A percentile compares a stretch with the other conserved stretches of the same genome.
phyloP scores from a whole-genome alignment of 2,329 filamentous ascomycete genomes.

The Monilinia laxa region DNA sequence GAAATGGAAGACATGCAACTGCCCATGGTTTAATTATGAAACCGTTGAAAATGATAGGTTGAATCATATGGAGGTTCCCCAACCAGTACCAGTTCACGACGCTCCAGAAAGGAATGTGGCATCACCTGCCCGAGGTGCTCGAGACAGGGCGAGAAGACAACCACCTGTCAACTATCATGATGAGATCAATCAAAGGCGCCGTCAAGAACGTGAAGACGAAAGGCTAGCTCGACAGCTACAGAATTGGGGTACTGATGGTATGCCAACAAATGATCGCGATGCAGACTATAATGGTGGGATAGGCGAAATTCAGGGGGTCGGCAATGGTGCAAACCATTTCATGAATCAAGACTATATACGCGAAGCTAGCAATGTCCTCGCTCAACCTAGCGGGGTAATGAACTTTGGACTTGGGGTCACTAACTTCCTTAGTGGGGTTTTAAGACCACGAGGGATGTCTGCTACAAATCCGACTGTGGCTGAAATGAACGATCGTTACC shows the following conservation, averaged over 20 bases:
- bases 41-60: conserved; percentile 53
- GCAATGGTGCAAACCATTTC: conserved; percentile 56
- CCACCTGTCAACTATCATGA: conserved; percentile 39
- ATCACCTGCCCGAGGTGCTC: conserved; percentile 34
- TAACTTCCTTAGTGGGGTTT: conserved; percentile 38
- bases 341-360: conserved; percentile 59
- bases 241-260: conserved; percentile 41
- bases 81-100: conserved; percentile 16
- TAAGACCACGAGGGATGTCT: conserved; percentile 30
- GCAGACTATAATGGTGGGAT: conserved; percentile 46
- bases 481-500: conserved; percentile 32
- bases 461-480: conserved; percentile 20
- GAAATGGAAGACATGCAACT: conserved; percentile 82
- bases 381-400: conserved; percentile 33
- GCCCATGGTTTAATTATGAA: conserved; percentile 74
- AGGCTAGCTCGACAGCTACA: conserved; percentile 53
- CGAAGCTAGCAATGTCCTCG: conserved; percentile 41
- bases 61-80: conserved; percentile 53
- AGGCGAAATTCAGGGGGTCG: conserved; percentile 46
- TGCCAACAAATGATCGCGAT: conserved; percentile 25
- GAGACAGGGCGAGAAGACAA: conserved; percentile 41
- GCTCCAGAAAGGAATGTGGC: conserved; percentile 32
- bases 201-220: conserved; percentile 49
- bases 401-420: conserved; percentile 40
- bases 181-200: conserved; percentile 42